These are phyloP conservation scores for Micractinium conductrix DNA, from an alignment of 139 green algal genomes.

Conservation along the genomic window DNA sequence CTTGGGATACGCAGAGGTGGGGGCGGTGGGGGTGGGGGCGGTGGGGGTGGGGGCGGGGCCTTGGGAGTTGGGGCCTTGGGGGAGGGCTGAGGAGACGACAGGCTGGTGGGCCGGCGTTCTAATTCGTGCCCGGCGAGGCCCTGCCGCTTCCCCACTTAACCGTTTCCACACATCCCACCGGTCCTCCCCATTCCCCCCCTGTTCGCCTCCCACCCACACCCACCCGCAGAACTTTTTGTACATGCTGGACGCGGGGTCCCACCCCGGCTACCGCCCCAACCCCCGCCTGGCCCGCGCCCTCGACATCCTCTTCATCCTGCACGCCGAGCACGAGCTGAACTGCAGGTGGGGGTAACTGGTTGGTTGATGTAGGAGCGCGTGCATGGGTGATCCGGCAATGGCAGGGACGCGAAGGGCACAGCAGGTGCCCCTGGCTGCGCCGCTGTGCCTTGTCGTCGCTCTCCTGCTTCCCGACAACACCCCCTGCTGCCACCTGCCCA, in stretches of 20 bases:
- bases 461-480: no score
- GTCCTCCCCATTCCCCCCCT: not conserved
- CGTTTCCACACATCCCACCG: not conserved
- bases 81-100: no score
- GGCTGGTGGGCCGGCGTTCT: not conserved
- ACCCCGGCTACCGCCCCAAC: slow-evolving; percentile 85
- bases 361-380: no score
- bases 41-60: not conserved
- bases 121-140: no score
- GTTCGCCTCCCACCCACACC: no score
- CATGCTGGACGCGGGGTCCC: slow-evolving; percentile 93
- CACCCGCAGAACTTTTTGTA: slow-evolving; percentile 83
- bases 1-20: slow-evolving; percentile 87
- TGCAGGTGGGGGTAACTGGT: slow-evolving; percentile 55
- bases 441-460: not conserved
- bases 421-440: not conserved
- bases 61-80: no score
- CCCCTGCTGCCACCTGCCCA: no score
- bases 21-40: not conserved
- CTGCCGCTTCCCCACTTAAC: not conserved
- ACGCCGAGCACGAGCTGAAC: slow-evolving; percentile 99
- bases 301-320: slow-evolving; percentile 98
- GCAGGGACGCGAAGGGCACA: no score
- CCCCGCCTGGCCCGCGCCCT: slow-evolving; percentile 81
- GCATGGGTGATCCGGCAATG: no score